Base-by-base conservation (phyloP, 2,329 filamentous ascomycete species). In the Clonostachys rhizophaga region DNA sequence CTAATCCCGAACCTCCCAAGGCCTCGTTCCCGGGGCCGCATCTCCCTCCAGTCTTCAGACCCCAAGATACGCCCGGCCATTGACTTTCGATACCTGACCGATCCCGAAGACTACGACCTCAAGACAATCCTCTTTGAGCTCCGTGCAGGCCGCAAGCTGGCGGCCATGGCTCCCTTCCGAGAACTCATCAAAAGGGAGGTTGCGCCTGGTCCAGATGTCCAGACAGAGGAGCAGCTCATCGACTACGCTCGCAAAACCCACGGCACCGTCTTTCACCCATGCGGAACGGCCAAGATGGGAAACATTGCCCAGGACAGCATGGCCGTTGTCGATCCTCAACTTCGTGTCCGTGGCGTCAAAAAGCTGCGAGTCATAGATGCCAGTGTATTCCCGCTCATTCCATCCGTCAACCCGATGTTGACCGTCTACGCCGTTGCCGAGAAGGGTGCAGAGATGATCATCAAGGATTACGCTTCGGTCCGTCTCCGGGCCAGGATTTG, bases 1-100 rank as follows among this genome's bases (percentile, higher is more conserved):
- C 92, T 94, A 85, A 94, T 89, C 14, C 89, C 89, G 58, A 94
- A 94, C 71, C 92, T 94, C 58, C 89, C 88, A 34, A 87, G 89
- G 20, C 86, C 89, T 24, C 84, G 87, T 46, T 90, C 87, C 42
- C 83, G 86, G 45, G 89, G 89, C 49, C 79, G 83, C 52, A 73
- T 92, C 58, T 92, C 86, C 70, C 80, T 92, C 54, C 89, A 85
- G 45, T 89, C 85, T 24, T 66, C 82, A 34, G 86, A 92, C 66
- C 87, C 88, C 2, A 75, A 61, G 53, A 83, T 89, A 63, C 91
- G 91, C 71, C 89, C 89, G 13, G 86, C 88, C 3, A 79, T 94
- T 51, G 89, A 94, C 71, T 92, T 92, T 82, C 83, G 86, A 59
- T 94, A 94, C 75, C 92, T 94, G 74, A 91, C 88, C 51, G 89